These are phyloP conservation scores for Scutellaria barbata DNA, from an alignment of 257 asterid species.

Conservation along the genomic window DNA sequence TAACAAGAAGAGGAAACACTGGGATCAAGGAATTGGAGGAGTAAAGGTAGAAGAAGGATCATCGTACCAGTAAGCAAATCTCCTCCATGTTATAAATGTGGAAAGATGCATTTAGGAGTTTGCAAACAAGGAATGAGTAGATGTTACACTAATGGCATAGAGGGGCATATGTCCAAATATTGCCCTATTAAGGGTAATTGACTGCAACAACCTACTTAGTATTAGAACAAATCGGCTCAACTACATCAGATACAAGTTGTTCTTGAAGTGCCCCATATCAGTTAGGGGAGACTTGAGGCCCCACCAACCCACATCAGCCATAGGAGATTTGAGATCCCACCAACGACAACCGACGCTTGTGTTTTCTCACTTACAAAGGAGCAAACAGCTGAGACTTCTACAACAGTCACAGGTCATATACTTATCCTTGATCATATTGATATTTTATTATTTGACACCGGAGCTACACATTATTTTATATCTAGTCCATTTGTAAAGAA, in stretches of 20 bases:
- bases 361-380: background rate
- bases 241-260: too few species aligned
- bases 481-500: too few species aligned
- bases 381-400: background rate
- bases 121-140: background rate
- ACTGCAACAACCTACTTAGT: background rate
- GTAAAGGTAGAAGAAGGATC: too few species aligned
- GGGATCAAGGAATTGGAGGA: too few species aligned
- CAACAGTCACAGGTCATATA: background rate
- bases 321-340: background rate
- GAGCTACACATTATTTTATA: too few species aligned
- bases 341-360: background rate
- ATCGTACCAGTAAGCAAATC: too few species aligned
- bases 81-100: too few species aligned
- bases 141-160: background rate
- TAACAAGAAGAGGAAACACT: too few species aligned
- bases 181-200: background rate
- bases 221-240: too few species aligned
- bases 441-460: background rate
- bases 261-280: too few species aligned
- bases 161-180: background rate
- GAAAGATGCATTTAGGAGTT: background rate
- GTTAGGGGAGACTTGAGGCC: too few species aligned
- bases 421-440: background rate
- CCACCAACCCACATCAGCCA: too few species aligned